Evolutionary conservation across 1,284 basidiomycete species (phyloP).

Genomic region (Irpex lacteus): DNA sequence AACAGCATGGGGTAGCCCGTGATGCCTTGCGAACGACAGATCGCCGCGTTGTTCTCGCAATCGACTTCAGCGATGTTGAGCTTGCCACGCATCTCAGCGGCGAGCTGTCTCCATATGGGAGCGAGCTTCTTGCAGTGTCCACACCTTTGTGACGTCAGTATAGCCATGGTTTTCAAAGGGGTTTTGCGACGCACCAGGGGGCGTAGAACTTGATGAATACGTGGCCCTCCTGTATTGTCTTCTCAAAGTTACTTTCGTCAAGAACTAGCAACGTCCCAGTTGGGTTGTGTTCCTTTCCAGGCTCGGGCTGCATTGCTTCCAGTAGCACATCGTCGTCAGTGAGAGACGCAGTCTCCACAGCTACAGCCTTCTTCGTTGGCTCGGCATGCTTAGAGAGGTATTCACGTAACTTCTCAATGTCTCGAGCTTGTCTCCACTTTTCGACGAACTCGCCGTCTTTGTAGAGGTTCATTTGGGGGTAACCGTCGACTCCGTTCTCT

Average conservation of each 20-base stretch:
- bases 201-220: conserved; percentile 90
- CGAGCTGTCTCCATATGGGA: conserved; percentile 77
- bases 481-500: conserved; percentile 66
- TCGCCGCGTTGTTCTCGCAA: conserved; percentile 68
- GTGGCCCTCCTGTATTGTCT: conserved; percentile 54
- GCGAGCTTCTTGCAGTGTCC: conserved; percentile 91
- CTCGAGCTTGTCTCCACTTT: conserved; percentile 53
- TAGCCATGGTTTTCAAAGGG: not conserved
- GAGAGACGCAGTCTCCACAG: not conserved
- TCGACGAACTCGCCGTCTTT: conserved; percentile 62
- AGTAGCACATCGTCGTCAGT: not conserved
- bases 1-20: conserved; percentile 79
- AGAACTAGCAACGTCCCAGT: conserved; percentile 63
- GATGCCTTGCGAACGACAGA: conserved; percentile 69
- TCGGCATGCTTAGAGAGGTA: conserved; percentile 46
- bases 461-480: conserved; percentile 81
- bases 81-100: conserved; percentile 60
- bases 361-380: conserved; percentile 20
- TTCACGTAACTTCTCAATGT: conserved; percentile 44
- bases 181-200: conserved; percentile 60
- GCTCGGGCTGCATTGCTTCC: conserved; percentile 11
- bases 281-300: conserved; percentile 43
- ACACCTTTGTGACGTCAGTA: conserved; percentile 46
- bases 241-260: conserved; percentile 48
- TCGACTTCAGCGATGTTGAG: conserved; percentile 82